Percentiles rank a stretch among this genome's conserved stretches.
These are phyloP conservation scores for Leersia perrieri DNA, from an alignment of 176 grass and related monocot genomes.

Conservation along the genomic window DNA sequence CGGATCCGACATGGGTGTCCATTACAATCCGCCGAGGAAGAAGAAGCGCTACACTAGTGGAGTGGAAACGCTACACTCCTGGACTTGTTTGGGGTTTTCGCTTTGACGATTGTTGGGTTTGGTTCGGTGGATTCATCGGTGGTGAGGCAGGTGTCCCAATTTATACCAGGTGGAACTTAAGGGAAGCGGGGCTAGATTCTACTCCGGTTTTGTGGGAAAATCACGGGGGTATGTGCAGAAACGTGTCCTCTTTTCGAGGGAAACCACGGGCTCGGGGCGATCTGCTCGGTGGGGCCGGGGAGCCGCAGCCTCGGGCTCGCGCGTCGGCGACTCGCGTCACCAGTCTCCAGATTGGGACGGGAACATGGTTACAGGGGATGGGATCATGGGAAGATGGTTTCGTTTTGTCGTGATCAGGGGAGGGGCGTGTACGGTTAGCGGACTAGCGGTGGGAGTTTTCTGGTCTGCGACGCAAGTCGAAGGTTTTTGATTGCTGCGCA, in stretches of 20 bases:
- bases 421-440: not conserved
- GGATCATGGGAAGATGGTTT: too few species aligned
- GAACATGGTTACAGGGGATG: too few species aligned
- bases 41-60: not conserved
- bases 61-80: not conserved
- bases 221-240: too few species aligned
- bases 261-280: not conserved
- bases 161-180: slow-evolving; percentile 27
- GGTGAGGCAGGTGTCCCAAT: slow-evolving; percentile 1
- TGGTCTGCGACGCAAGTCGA: slow-evolving; percentile 40
- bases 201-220: not conserved
- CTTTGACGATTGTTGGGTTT: not conserved
- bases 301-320: not conserved
- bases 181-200: accelerated
- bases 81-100: not conserved
- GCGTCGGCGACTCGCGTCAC: not conserved
- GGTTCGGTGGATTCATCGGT: too few species aligned
- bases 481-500: slow-evolving; percentile 24
- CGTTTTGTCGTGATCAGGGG: not conserved
- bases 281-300: not conserved
- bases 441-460: not conserved
- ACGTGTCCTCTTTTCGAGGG: too few species aligned
- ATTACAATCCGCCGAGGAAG: slow-evolving; percentile 24
- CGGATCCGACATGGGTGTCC: slow-evolving; percentile 56
- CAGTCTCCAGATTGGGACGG: not conserved